Evolutionary conservation across 2,329 filamentous ascomycete genomes (phyloP), one percentile per base, ranked within the genome.

Genomic region (Ascochyta viciae-villosae): DNA sequence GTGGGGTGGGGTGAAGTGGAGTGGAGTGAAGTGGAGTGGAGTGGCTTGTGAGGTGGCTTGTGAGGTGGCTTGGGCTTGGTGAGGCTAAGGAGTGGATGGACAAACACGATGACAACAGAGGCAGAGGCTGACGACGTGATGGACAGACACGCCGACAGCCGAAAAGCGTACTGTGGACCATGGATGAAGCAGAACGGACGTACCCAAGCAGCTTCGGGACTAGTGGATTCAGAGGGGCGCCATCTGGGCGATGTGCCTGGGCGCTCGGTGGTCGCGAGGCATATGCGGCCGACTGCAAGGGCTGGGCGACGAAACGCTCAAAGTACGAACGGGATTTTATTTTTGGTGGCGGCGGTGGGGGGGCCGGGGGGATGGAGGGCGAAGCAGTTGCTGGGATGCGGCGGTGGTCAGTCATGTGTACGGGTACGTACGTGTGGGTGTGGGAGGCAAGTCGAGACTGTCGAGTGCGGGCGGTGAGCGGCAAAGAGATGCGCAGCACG

Each of bases 271-370:
- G 82, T 42, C 82, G 77, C 59, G 82, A 83, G 63, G 78, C 81
- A 52, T 82, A 82, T 53, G 81, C 78, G 3, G 69, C 68, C 38
- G 71, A 68, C 48, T 56, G 53, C 69, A 84, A 82, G 19, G 82
- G 81, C 67, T 84, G 82, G 44, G 81, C 81, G 54, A 85, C 81
- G 61, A 85, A 80, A 63, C 82, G 78, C 62, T 82, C 81, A 66
- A 78, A 76, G 64, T 76, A 77, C 43, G 74, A 76, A 55, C 66
- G 66, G 57, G 9, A 23, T 22, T 59, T 61, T 61, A 62, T 50
- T 61, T 70, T 75, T 45, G 70, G 67, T 15, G 71, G 73, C 42
- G 74, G 73, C 46, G 72, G 70, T 47, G 73, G 73, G 23, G 74
- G 74, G 44, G 74, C 66, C 39, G 71, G 66, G 44, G 70, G 72